Evolutionary conservation across 345 rosid species (phyloP).

Genomic region (Gossypium anomalum): DNA sequence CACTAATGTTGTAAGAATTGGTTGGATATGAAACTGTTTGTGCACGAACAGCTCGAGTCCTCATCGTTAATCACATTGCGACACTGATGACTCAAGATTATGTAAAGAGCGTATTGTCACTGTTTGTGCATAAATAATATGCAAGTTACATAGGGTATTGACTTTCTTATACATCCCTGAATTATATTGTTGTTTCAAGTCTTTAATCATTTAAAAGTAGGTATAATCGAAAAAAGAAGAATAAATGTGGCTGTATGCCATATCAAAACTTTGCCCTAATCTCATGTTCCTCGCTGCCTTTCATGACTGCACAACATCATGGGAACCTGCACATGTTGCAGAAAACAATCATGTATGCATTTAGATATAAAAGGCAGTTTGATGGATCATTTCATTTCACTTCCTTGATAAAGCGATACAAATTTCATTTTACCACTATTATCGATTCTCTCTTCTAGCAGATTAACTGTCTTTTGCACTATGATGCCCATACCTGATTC

Average conservation of each 20-base stretch:
- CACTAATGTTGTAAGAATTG: background rate
- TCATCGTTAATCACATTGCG: background rate
- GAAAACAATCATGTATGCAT: background rate
- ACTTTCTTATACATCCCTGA: background rate
- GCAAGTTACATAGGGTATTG: background rate
- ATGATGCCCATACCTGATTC: background rate
- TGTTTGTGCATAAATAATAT: background rate
- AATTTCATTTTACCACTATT: background rate
- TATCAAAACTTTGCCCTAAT: background rate
- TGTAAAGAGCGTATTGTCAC: background rate
- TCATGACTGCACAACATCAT: background rate
- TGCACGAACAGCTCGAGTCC: background rate
- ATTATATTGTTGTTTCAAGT: background rate
- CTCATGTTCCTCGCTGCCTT: background rate
- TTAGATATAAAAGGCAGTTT: background rate
- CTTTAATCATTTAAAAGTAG: background rate
- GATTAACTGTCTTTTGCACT: background rate
- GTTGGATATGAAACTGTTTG: background rate
- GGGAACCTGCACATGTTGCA: conserved; percentile 4
- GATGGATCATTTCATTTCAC: background rate
- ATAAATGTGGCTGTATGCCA: background rate
- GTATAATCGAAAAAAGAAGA: background rate
- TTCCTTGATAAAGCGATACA: background rate
- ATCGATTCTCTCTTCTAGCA: background rate
- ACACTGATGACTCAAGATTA: background rate